Conservation (phyloP, 2,329 filamentous ascomycete genomes). For the Magnaporthales sp. region DNA sequence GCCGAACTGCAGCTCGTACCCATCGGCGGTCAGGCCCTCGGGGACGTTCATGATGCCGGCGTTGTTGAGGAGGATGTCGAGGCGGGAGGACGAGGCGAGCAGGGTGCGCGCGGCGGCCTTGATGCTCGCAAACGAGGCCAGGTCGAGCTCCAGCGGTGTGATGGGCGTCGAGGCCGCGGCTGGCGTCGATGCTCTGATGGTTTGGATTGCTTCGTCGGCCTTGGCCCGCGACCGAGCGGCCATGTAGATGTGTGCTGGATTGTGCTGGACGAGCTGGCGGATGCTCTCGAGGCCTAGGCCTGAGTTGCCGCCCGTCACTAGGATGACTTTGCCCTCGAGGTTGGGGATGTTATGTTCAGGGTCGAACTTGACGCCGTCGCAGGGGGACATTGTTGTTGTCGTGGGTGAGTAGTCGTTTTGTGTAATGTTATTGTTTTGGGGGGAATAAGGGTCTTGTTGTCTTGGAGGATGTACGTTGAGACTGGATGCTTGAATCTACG, state of each 20-base stretch:
- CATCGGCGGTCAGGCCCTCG: constrained; percentile 26
- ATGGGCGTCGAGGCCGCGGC: constrained; percentile 17
- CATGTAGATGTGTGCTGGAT: constrained; percentile 20
- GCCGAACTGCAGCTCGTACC: constrained; percentile 38
- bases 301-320: constrained; percentile 39
- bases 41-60: constrained; percentile 33
- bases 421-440: not conserved
- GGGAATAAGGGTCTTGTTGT: not conserved
- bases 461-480: not conserved
- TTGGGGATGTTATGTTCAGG: constrained; percentile 26
- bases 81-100: constrained; percentile 16
- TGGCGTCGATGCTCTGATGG: constrained; percentile 21
- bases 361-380: constrained; percentile 15
- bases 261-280: constrained; percentile 30
- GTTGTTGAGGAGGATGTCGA: constrained; percentile 38
- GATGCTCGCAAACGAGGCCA: constrained; percentile 33
- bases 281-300: constrained; percentile 39
- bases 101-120: constrained; percentile 29
- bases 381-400: not conserved
- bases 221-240: constrained; percentile 27
- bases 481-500: not conserved
- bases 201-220: constrained; percentile 24
- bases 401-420: not conserved
- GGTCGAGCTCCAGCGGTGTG: constrained; percentile 31
- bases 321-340: constrained; percentile 30